Conservation (phyloP, 441 rosid species). For the Populus hybrid region DNA sequence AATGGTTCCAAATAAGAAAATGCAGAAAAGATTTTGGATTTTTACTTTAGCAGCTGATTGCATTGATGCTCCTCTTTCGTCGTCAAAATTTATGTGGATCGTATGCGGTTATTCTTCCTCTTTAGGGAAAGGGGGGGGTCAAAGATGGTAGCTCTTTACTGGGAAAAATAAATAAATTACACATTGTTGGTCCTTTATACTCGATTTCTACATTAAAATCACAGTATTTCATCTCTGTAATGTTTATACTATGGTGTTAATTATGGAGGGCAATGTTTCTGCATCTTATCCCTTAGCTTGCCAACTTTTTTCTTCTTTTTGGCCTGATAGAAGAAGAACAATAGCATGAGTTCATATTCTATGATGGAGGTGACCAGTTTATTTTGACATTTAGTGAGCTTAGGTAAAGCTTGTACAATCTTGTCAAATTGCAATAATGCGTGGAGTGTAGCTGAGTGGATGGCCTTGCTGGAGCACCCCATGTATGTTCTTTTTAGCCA, state of each 20-base stretch:
- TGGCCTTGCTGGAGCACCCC: constrained; percentile 10
- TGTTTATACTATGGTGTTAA: background rate
- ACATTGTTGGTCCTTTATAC: background rate
- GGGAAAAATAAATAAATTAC: background rate
- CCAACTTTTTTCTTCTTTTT: background rate
- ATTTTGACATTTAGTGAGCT: constrained; percentile 1
- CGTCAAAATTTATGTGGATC: constrained; percentile 12
- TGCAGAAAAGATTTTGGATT: constrained; percentile 11
- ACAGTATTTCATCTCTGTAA: background rate
- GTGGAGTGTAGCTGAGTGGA: constrained; percentile 11
- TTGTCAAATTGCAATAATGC: constrained; percentile 3
- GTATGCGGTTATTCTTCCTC: background rate
- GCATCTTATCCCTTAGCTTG: background rate
- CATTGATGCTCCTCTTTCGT: constrained; percentile 3
- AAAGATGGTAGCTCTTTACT: background rate
- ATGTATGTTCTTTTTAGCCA: background rate
- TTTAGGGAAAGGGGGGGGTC: background rate
- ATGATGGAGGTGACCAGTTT: background rate
- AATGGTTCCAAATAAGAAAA: constrained; percentile 37
- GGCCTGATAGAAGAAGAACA: background rate
- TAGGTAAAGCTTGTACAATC: background rate
- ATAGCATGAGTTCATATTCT: background rate
- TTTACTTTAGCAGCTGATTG: background rate
- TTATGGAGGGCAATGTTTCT: background rate
- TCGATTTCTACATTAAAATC: background rate